phyloP scores from a whole-genome alignment of 2,329 filamentous ascomycete genomes.

The Pestalotiopsis sp. region DNA sequence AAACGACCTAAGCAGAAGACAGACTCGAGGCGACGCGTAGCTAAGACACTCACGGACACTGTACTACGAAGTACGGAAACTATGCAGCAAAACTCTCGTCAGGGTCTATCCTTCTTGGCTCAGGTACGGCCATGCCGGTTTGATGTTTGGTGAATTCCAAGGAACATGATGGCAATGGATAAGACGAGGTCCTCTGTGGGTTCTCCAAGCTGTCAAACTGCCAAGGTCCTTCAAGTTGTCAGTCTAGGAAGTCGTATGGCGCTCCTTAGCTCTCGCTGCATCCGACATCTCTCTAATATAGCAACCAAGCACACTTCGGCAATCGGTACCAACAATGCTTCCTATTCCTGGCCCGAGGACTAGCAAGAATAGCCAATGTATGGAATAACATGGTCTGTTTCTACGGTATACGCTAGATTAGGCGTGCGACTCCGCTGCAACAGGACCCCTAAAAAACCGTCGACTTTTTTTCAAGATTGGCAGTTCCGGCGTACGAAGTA shows the following conservation, averaged over 20 bases:
- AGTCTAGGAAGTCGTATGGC: no score
- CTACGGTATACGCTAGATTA: background rate
- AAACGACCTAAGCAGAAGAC: background rate
- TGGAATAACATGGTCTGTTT: background rate
- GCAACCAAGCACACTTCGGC: background rate
- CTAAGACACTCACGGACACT: background rate
- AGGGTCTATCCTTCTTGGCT: background rate
- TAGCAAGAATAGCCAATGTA: background rate
- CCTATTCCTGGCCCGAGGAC: background rate
- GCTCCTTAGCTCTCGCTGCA: no score
- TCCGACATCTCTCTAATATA: background rate
- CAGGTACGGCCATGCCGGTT: background rate
- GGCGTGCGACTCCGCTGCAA: background rate
- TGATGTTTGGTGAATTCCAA: no score
- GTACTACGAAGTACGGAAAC: background rate
- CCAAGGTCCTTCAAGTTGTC: no score
- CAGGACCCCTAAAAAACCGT: background rate
- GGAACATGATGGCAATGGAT: no score
- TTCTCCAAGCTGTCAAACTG: background rate
- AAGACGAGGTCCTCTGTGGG: background rate
- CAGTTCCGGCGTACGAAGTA: background rate
- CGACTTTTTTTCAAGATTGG: background rate
- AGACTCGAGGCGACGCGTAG: background rate
- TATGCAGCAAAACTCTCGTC: background rate
- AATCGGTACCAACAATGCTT: background rate